These are phyloP conservation scores for Paramecium sexaurelia DNA, from an alignment of 73 alveolate genomes.

Conservation along the genomic window DNA sequence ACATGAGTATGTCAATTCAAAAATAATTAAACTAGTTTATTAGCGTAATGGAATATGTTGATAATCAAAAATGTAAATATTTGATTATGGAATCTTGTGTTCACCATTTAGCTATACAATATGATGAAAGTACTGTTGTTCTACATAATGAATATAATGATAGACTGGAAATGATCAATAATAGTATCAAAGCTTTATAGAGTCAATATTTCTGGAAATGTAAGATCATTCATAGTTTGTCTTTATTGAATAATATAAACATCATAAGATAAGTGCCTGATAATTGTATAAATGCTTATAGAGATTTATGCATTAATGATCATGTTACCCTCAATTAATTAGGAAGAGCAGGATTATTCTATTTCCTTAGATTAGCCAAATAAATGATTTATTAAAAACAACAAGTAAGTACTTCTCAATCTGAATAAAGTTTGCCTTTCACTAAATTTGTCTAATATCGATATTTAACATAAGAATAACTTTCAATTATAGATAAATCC, in stretches of 20 bases:
- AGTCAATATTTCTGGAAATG: conserved; percentile 30
- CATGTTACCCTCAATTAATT: conserved; percentile 40
- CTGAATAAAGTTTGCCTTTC: background rate
- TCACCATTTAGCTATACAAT: conserved; percentile 37
- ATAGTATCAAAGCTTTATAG: background rate
- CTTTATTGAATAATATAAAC: conserved; percentile 14
- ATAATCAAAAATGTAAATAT: conserved; percentile 35
- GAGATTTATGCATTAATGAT: background rate
- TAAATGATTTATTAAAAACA: background rate
- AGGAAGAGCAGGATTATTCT: conserved; percentile 51
- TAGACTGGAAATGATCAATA: background rate
- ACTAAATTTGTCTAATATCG: background rate
- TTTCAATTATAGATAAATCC: background rate
- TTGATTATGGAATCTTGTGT: conserved; percentile 49
- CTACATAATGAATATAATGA: background rate
- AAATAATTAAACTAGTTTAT: conserved; percentile 38
- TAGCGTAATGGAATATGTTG: conserved; percentile 5
- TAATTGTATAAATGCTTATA: background rate
- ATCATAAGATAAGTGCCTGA: background rate
- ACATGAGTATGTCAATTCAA: background rate
- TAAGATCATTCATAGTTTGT: conserved; percentile 13
- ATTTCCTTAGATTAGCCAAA: conserved; percentile 26
- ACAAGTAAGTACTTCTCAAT: background rate
- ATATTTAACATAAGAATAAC: conserved; percentile 27
- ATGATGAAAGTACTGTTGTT: background rate